Conservation (phyloP, 257 asterid species). For the Solanum paucissectum region DNA sequence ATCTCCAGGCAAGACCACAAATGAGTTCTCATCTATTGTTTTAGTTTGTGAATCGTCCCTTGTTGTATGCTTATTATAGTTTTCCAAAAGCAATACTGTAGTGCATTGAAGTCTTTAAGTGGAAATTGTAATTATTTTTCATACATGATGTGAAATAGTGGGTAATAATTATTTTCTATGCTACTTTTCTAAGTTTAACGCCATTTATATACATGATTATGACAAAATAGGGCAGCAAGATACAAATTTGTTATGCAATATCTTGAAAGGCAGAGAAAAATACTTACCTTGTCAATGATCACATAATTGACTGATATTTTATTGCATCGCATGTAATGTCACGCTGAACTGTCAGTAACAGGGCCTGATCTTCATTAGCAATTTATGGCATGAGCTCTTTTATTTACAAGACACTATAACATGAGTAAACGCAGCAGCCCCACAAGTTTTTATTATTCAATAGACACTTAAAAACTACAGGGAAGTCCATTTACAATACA, state of each 20-base stretch:
- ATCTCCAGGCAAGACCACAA: slow-evolving; percentile 48
- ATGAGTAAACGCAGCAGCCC: background rate
- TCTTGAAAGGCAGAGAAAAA: background rate
- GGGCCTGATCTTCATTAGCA: background rate
- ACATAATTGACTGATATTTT: background rate
- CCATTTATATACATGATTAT: background rate
- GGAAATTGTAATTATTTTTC: background rate
- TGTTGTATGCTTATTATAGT: background rate
- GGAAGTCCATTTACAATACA: background rate
- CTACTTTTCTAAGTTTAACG: background rate
- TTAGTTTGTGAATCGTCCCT: background rate
- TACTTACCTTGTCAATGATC: background rate
- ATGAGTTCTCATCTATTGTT: background rate
- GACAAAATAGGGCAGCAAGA: background rate
- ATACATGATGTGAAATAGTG: background rate
- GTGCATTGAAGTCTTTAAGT: background rate
- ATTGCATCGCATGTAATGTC: too few species aligned
- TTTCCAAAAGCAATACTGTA: background rate
- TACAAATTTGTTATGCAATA: background rate
- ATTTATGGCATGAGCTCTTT: background rate
- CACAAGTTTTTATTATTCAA: background rate
- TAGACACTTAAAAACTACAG: background rate
- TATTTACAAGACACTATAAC: background rate
- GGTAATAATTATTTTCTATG: background rate
- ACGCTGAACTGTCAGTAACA: too few species aligned